Evolutionary conservation across 2,329 filamentous ascomycete species (phyloP).

Genomic region (Tolypocladium sp.): DNA sequence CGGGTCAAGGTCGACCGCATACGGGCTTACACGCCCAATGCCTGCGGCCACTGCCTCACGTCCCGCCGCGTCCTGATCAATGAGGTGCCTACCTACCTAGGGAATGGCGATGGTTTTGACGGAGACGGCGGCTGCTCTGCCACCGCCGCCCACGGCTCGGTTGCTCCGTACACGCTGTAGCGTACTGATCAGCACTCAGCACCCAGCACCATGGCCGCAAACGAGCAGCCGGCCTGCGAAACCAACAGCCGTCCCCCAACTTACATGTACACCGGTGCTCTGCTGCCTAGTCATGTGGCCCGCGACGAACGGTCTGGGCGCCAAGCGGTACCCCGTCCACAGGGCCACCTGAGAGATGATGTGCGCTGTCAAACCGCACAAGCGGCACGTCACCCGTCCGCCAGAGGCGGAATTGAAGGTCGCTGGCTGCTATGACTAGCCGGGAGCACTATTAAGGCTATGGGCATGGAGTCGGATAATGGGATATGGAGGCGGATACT

Average conservation of each 20-base stretch:
- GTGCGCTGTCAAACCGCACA: not conserved
- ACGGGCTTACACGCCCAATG: not conserved
- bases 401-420: not conserved
- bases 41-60: not conserved
- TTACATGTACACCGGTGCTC: too few relatives aligned
- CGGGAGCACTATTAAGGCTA: not conserved
- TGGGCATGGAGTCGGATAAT: not conserved
- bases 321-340: not conserved
- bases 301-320: too few relatives aligned
- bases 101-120: not conserved
- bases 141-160: too few relatives aligned
- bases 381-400: not conserved
- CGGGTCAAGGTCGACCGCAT: not conserved
- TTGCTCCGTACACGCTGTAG: too few relatives aligned
- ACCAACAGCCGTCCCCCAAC: too few relatives aligned
- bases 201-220: too few relatives aligned
- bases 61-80: not conserved
- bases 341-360: not conserved
- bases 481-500: not conserved
- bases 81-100: not conserved
- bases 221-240: not conserved
- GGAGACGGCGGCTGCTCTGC: not conserved
- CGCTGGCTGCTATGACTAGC: not conserved
- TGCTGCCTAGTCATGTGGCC: too few relatives aligned
- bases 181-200: too few relatives aligned